Conservation (phyloP, 2,329 filamentous ascomycete species). For the Didymellaceae sp. region DNA sequence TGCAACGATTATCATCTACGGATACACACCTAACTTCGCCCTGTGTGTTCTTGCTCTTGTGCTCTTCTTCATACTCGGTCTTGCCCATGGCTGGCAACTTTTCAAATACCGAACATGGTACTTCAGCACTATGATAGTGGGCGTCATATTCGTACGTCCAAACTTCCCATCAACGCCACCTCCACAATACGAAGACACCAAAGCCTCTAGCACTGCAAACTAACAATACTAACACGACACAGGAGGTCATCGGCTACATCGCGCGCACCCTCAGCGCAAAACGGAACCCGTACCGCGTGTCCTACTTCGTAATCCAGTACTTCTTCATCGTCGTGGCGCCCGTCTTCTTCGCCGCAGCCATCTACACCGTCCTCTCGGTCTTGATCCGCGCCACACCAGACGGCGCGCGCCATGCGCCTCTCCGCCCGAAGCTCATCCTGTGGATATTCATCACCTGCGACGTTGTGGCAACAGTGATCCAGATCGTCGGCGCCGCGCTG, state of each 20-base stretch:
- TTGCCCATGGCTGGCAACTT: slow-evolving; percentile 51
- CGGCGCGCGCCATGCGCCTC: slow-evolving; percentile 47
- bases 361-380: slow-evolving; percentile 62
- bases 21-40: slow-evolving; percentile 52
- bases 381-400: slow-evolving; percentile 55
- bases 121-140: slow-evolving; percentile 54
- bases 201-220: too few species aligned
- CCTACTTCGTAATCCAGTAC: slow-evolving; percentile 65
- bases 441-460: slow-evolving; percentile 63
- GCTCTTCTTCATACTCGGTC: slow-evolving; percentile 50
- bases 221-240: slow-evolving; percentile 39
- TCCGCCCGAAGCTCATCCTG: slow-evolving; percentile 57
- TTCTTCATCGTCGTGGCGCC: slow-evolving; percentile 68
- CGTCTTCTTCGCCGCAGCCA: slow-evolving; percentile 63
- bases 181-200: too few species aligned
- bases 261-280: slow-evolving; percentile 51
- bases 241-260: slow-evolving; percentile 52
- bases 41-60: slow-evolving; percentile 51
- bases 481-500: slow-evolving; percentile 62
- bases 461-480: slow-evolving; percentile 60
- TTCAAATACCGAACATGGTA: slow-evolving; percentile 52
- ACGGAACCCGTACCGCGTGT: slow-evolving; percentile 60
- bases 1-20: slow-evolving; percentile 45
- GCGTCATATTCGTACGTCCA: slow-evolving; percentile 41
- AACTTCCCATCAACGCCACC: too few species aligned